Evolutionary conservation across 2,329 filamentous ascomycete species (phyloP), one percentile per base, ranked within the genome.

Genomic region (Pyrenophora teres): DNA sequence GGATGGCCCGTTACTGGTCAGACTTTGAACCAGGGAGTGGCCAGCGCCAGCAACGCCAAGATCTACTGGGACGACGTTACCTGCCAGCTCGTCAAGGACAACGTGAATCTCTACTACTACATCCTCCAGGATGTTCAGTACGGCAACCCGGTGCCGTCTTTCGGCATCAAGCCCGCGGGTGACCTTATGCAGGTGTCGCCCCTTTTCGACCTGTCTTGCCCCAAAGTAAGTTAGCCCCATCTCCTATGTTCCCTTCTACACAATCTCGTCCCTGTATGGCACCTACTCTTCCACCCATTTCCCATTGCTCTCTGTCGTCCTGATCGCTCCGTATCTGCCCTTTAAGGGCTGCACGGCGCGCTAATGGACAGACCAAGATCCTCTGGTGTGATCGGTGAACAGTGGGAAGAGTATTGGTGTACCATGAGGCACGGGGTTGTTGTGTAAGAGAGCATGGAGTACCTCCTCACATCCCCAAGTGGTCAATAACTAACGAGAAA

Each of bases 61-160:
- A 82, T 75, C n/a, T 96, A 85, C 82, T 96, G 90, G 88, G 80
- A 89, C 63, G 78, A 87, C 39, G 88, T 93, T 45, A 89, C 86
- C 45, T 96, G 91, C 80, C 73, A 77, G 50, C 74, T 87, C 54
- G 85, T 91, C 56, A 84, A 82, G 65, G 80, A 80, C 33, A 63
- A 65, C 43, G 78, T 73, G 59, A 75, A 77, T 57, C 82, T 85
- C 50, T 83, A 83, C 53, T 93, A 86, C 83, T 93, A 89, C 87
- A 89, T 84, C 43, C 82, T 92, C 21, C 84, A 89, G 69, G 89
- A 93, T 62, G 78, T 83, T 3, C 67, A 72, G 59, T 81, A 81
- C 15, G 77, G 75, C 41, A 81, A 81, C 3, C 85, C 87, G 30
- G 83, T 78, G 75, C 87, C 88, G 36, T 86, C 82, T 69, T 93